Evolutionary conservation across 2,329 filamentous ascomycete species (phyloP), one percentile per base, ranked within the genome.

Genomic region (Beauveria varroae): DNA sequence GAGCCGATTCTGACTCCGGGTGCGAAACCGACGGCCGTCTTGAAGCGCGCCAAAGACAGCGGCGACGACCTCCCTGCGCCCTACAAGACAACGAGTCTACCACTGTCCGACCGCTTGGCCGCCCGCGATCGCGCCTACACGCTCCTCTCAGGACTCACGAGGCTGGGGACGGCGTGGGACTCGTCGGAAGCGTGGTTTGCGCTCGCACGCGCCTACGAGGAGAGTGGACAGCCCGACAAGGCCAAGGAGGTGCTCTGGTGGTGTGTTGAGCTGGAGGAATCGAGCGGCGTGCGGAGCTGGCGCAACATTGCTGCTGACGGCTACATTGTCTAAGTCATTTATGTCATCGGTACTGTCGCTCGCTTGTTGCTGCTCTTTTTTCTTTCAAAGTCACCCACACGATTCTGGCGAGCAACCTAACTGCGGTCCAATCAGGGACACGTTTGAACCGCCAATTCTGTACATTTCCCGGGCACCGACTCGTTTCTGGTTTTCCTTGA

Each of bases 191-290:
- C 93, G 5, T 99, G 95, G 95, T 93, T 91, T 69, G 85, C 89
- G 5, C 82, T 99, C 40, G 90, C 92, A 0, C 81, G 91, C 64
- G 92, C 91, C 10, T 90, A 97, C 69, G 95, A 99, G 74, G 86
- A 92, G 70, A 90, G 90, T 62, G 90, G 89, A 0, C 90, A 96
- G 76, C 75, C 85, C 1, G 90, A 95, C 43, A 96, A 93, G 78
- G 89, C 95, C 16, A 96, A 93, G 76, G 89, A 95, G 67, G 91
- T 93, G 51, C 81, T 98, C 7, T 98, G 95, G 95, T 98, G 93
- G 92, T 96, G 93, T 68, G 90, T 99, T 14, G 92, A 97, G 74
- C 79, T 99, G 34, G 95, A 98, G 72, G 93, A 99, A 71, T 86
- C 85, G 8, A 86, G 85, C 65, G 91, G 88, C 0, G 83, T 96